Percentiles rank a stretch among this genome's conserved stretches.
Evolutionary conservation across 164 flowering plant genomes (phyloP).

Genomic region (Stephania cephalantha): DNA sequence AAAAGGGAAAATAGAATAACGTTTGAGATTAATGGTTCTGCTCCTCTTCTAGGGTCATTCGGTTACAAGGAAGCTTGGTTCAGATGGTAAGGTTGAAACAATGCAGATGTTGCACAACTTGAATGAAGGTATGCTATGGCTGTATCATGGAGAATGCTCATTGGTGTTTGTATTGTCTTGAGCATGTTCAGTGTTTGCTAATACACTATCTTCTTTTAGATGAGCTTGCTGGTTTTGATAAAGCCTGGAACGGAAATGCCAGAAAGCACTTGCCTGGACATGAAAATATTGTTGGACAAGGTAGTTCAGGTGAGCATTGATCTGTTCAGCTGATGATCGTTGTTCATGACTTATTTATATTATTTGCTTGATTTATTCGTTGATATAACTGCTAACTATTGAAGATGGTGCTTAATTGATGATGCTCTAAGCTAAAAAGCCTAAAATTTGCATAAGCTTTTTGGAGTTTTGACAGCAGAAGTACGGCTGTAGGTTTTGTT

Average conservation of each 20-base stretch:
- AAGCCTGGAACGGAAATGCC: constrained; percentile 66
- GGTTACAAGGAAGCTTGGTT: constrained; percentile 60
- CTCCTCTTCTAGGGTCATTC: constrained; percentile 66
- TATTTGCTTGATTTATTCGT: neutral
- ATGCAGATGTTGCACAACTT: constrained; percentile 75
- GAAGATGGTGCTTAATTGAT: too few relatives aligned
- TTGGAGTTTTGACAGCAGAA: too few relatives aligned
- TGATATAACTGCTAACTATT: neutral
- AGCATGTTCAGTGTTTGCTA: neutral
- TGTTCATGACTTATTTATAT: neutral
- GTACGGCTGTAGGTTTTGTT: too few relatives aligned
- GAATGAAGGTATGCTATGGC: constrained; percentile 51
- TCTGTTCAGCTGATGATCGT: neutral
- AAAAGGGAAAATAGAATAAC: neutral
- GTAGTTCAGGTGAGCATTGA: constrained; percentile 25
- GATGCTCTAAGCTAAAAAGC: too few relatives aligned
- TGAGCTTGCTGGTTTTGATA: constrained; percentile 67
- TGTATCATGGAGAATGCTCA: neutral
- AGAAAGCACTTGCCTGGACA: constrained; percentile 56
- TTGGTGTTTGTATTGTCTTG: neutral
- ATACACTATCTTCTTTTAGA: constrained; percentile 30
- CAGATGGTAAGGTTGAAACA: constrained; percentile 80
- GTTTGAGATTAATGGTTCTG: neutral
- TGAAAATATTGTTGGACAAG: constrained; percentile 26
- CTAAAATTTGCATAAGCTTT: too few relatives aligned